Evolutionary conservation across 176 grass and related monocot species (phyloP), one percentile per base, ranked within the genome.

Genomic region (Carex myosuroides): DNA sequence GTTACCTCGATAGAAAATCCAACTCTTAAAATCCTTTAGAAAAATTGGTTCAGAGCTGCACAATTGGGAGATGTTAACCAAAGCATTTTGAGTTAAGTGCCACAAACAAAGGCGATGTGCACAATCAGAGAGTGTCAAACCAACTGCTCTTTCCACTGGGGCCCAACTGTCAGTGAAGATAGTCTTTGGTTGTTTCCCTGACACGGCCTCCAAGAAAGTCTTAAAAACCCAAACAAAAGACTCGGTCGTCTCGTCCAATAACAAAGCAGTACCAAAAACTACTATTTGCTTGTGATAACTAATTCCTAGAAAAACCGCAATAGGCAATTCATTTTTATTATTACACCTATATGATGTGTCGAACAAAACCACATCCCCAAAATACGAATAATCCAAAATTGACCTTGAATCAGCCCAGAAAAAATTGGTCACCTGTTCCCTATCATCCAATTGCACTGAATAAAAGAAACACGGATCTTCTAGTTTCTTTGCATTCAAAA

Each of bases 191-290:
- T 83, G 83, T 82, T 75, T 79, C 57, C 33, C 50, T 29, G 83
- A 88, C 83, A 88, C 87, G 46, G 83, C 86, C 61, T 88, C 72
- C 86, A 91, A 80, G 44, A 88, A 91, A 17, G 84, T 91, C 79
- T 83, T 88, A 79, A 90, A 90, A n/a, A 90, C 55, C 60, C 80
- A 82, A 63, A 86, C 54, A 84, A 89, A 88, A 80, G 91, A 84
- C 81, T 93, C 75, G 16, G 86, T 84, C 39, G 90, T 88, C 84
- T 91, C 90, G 46, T 88, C 90, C 72, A 91, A 88, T 26, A 91
- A 80, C 30, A 91, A 79, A 86, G 86, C 84, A 84, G 71, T 75
- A 63, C 90, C 90, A 54, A 91, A 88, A 22, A 88, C 53, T 33
- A 81, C 70, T 86, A 86, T 64, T 72, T 91, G 86, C 52, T 84